A percentile compares a stretch with the other conserved stretches of the same genome.
Conservation (phyloP, 495 filamentous ascomycete species). For the Ascobolus immersus region DNA sequence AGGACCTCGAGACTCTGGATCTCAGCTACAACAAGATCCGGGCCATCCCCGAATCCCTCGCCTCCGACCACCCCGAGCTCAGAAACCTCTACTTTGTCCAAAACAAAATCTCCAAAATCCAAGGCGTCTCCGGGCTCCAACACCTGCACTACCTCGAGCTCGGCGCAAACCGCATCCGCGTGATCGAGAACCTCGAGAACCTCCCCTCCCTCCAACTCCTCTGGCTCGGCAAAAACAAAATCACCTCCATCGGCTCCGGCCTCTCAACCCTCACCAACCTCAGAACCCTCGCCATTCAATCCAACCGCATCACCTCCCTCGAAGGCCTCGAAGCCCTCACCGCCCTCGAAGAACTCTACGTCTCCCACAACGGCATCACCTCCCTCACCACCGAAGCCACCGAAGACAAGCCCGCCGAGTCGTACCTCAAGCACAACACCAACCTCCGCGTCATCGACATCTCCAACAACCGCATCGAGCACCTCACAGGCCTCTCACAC, state of each 20-base stretch:
- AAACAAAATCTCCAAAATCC: constrained; percentile 75
- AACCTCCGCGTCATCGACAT: constrained; percentile 63
- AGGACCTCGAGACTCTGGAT: constrained; percentile 53
- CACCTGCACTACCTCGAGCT: constrained; percentile 65
- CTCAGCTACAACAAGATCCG: constrained; percentile 98
- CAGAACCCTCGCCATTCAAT: constrained; percentile 82
- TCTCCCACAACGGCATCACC: constrained; percentile 87
- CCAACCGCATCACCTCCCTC: constrained; percentile 71
- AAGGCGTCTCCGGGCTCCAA: constrained; percentile 50
- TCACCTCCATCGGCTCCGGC: constrained; percentile 57
- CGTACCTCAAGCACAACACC: constrained; percentile 4
- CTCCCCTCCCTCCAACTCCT: constrained; percentile 56
- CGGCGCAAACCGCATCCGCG: constrained; percentile 70
- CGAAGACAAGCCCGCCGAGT: neutral
- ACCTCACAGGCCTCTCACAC: constrained; percentile 42
- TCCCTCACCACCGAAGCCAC: constrained; percentile 3
- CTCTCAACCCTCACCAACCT: constrained; percentile 50
- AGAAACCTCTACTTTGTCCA: constrained; percentile 81
- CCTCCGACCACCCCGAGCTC: constrained; percentile 49
- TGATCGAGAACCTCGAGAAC: constrained; percentile 65
- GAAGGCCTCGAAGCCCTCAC: constrained; percentile 42
- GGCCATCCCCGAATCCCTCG: constrained; percentile 83
- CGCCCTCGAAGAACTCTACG: constrained; percentile 84
- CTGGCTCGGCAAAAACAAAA: constrained; percentile 97
- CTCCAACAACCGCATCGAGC: constrained; percentile 62